Base-by-base conservation (phyloP, 345 rosid species). In the Heritiera littoralis region DNA sequence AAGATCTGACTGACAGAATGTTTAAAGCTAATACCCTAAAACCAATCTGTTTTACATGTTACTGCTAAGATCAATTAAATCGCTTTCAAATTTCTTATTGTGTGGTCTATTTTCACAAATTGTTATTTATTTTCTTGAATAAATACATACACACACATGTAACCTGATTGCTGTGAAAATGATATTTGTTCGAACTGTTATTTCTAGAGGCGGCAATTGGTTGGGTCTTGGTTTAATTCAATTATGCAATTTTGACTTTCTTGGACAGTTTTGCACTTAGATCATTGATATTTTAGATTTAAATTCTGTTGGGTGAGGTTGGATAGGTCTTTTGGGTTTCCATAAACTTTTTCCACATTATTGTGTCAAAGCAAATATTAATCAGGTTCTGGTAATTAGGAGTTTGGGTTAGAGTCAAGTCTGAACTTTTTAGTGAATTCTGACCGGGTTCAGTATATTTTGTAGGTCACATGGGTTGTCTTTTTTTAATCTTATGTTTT, bases 41-140 rank as follows among this genome's bases (percentile, higher is more conserved):
- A 72, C 9, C 28, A 72, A 7, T 58, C 58, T 76, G 59, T 76
- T 61, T 59, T 46, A 61, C 41, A 60, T 70, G 67, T 23, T 43
- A 46, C 28, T 61, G 45, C 70, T 75, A 63, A 64, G 9, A 14
- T 54, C n/a, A 63, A 48, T 18, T 46, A 17, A 32, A n/a, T 23
- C 66, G n/a, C 77, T 76, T 75, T 63, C 69, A 48, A 49, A 14
- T 15, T 30, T 49, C 32, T 56, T 56, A 7, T 56, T n/a, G 18
- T n/a, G 3, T 54, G 28, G 20, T 56, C 54, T 18, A 63, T 52
- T 79, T 9, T 32, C 45, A 15, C 40, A 64, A 41, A 60, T 40
- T 65, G 61, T 41, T 64, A 48, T 61, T 38, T 40, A 17, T 58
- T 66, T 41, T 72, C 9, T 6, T 30, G 48, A 56, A 23, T 23